These are phyloP conservation scores for Wickerhamomyces alni DNA, from an alignment of 805 yeast species.

Conservation along the genomic window DNA sequence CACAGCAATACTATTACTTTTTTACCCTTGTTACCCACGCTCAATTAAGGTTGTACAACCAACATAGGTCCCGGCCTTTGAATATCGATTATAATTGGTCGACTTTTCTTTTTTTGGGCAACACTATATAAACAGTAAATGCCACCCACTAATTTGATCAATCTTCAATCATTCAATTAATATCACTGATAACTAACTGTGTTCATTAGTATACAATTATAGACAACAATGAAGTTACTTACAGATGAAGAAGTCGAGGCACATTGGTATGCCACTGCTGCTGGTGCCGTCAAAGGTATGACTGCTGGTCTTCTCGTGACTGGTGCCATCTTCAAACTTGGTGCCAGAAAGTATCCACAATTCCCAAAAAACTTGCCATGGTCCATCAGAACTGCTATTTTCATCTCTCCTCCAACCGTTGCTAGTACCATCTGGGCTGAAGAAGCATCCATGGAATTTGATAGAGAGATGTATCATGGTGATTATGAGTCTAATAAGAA, in stretches of 20 bases:
- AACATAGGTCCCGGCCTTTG: not conserved
- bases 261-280: conserved; percentile 50
- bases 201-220: too few species aligned
- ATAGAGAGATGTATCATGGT: conserved; percentile 51
- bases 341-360: conserved; percentile 41
- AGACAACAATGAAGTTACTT: conserved; percentile 54
- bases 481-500: conserved; percentile 31
- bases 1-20: too few species aligned
- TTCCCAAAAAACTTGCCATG: conserved; percentile 40
- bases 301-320: conserved; percentile 53
- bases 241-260: conserved; percentile 61
- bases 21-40: too few species aligned
- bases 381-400: conserved; percentile 57
- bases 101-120: not conserved
- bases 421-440: conserved; percentile 63
- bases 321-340: conserved; percentile 44
- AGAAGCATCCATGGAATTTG: conserved; percentile 62
- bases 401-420: conserved; percentile 62
- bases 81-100: not conserved
- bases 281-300: conserved; percentile 60
- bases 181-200: too few species aligned
- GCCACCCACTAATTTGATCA: not conserved
- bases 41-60: too few species aligned
- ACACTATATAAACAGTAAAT: not conserved
- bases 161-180: too few species aligned